Evolutionary conservation across 1,139 yeast genomes (phyloP).

Genomic region (Saccharomyces hybrid): DNA sequence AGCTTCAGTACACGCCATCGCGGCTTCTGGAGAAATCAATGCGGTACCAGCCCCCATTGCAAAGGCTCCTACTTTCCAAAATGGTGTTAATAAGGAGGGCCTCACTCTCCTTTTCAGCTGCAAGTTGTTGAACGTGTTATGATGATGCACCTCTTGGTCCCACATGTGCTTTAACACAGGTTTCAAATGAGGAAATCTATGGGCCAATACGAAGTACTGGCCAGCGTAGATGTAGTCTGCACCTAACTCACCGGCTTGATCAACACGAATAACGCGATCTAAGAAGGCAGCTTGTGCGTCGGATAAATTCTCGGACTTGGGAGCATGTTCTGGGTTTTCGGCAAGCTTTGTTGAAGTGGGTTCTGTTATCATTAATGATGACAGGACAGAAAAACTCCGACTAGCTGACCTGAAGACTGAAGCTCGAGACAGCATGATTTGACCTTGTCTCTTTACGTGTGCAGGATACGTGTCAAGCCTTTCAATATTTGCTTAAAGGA

Average conservation of each 20-base stretch:
- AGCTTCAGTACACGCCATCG: slow-evolving; percentile 99
- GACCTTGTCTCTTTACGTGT: background rate
- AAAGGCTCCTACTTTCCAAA: slow-evolving; percentile 89
- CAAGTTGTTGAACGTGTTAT: slow-evolving; percentile 68
- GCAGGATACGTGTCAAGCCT: background rate
- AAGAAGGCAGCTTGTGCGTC: slow-evolving; percentile 63
- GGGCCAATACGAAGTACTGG: slow-evolving; percentile 70
- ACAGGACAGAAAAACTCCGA: slow-evolving; percentile 12
- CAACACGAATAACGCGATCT: slow-evolving; percentile 77
- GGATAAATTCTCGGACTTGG: slow-evolving; percentile 34
- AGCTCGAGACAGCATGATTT: background rate
- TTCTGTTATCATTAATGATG: slow-evolving; percentile 8
- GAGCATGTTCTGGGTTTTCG: slow-evolving; percentile 4
- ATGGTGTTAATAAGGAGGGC: slow-evolving; percentile 83
- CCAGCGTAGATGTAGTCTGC: slow-evolving; percentile 92
- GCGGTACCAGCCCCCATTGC: slow-evolving; percentile 87
- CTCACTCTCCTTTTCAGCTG: slow-evolving; percentile 77
- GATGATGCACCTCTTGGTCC: slow-evolving; percentile 95
- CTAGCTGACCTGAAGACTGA: background rate
- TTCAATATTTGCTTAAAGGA: background rate
- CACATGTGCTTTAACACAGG: slow-evolving; percentile 88
- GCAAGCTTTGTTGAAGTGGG: slow-evolving; percentile 5
- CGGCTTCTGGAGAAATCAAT: slow-evolving; percentile 82
- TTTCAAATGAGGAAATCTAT: slow-evolving; percentile 60
- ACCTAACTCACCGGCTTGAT: slow-evolving; percentile 98